These are phyloP conservation scores for Candida oleophila DNA, from an alignment of 805 yeast species.

Conservation along the genomic window DNA sequence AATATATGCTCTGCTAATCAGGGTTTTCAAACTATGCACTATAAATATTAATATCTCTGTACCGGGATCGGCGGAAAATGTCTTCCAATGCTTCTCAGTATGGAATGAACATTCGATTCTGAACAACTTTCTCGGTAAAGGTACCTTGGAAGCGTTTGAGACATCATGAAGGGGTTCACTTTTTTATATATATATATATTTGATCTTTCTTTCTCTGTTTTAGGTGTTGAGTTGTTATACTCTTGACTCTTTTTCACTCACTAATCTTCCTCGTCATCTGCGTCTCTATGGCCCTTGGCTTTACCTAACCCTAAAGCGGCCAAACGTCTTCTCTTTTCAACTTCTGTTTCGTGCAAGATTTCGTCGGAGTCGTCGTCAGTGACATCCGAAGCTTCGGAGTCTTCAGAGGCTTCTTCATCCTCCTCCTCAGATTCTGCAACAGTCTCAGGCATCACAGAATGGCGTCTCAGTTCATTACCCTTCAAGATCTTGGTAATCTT, in stretches of 20 bases:
- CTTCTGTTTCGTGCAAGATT: slow-evolving; percentile 53
- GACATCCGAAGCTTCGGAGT: slow-evolving; percentile 16
- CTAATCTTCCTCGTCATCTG: slow-evolving; percentile 47
- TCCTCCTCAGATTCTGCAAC: slow-evolving; percentile 10
- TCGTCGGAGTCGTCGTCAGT: slow-evolving; percentile 21
- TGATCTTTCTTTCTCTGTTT: background rate
- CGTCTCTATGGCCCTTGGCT: slow-evolving; percentile 34
- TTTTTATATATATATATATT: background rate
- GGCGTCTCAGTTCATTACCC: background rate
- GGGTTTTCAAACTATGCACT: background rate
- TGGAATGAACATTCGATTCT: too few relatives aligned
- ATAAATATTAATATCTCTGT: too few relatives aligned
- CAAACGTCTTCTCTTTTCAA: slow-evolving; percentile 62
- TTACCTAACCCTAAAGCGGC: slow-evolving; percentile 48
- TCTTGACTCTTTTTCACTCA: background rate
- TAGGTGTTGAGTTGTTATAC: background rate
- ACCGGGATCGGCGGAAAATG: too few relatives aligned
- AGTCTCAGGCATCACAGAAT: slow-evolving; percentile 11
- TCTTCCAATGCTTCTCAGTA: too few relatives aligned
- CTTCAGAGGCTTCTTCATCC: slow-evolving; percentile 20
- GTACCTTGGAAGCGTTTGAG: too few relatives aligned
- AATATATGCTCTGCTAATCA: background rate
- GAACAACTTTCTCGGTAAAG: too few relatives aligned
- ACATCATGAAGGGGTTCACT: background rate
- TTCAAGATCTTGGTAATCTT: slow-evolving; percentile 16